Base-by-base conservation (phyloP, 192 early-diverging fungal species). In the Umbelopsis sp. region DNA sequence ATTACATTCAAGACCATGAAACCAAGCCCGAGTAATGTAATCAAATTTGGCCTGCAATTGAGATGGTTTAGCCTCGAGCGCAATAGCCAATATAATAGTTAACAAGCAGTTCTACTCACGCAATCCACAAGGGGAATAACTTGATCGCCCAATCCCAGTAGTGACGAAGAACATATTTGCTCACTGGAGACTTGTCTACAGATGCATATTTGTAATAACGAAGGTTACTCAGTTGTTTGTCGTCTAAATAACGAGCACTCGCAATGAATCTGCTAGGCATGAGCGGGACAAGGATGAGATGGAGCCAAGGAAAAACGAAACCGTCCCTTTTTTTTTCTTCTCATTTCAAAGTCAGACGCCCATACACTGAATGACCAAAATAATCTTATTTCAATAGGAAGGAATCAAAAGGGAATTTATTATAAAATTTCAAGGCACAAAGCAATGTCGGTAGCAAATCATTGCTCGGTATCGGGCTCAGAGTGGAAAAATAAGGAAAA, bases 131-230 rank as follows among this genome's bases (percentile, higher is more conserved):
- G n/a, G 94, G 94, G 77, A 96, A 94, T 61, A 93, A 81, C 7
- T 87, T 89, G 23, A 94, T 88, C 37, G 90, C 90, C 90, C 92
- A 95, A 74, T 91, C 90, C 94, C 94, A 96, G 80, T 96, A 96
- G 71, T 90, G 92, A 22, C 85, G 84, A 37, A 95, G 81, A 49
- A 96, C 75, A 75, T 96, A 93, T 72, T 92, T 89, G 61, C 91
- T 87, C 30, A 93, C 77, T 49, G 88, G 91, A 11, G 93, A 95
- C 85, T 92, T 88, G 78, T 94, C 93, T 45, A 92, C 82, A 13
- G 91, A 82, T 46, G 84, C 79, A 79, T 94, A 94, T 75, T 87
- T 89, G 87, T 94, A 94, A 58, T 87, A 81, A 70, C 85, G 86
- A 74, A 94, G 80, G 82, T 91, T 89, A 71, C 85, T 83, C 45